Base-by-base conservation (phyloP, 495 filamentous ascomycete species). In the Penicillium pulvis region DNA sequence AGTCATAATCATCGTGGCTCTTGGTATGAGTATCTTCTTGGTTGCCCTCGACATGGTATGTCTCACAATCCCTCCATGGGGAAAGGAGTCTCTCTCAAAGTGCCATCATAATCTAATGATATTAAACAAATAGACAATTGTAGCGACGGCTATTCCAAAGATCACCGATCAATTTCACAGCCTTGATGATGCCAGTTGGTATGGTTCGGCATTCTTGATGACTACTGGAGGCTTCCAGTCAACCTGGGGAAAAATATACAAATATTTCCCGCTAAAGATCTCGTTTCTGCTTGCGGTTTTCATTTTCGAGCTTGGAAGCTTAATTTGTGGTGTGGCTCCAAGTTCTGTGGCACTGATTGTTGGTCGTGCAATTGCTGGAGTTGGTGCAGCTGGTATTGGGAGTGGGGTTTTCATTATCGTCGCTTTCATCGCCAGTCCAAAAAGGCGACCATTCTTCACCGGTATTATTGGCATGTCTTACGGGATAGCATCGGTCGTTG, bases 161-260 rank as follows among this genome's bases (percentile, higher is more conserved):
- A 90, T 91, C 59, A 90, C 89, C 0, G 82, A 88, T 64, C 71
- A 87, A 30, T 91, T 91, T 67, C 72, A 87, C 28, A 79, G 82
- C 41, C 68, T 91, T 2, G 70, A 77, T 35, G 84, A 90, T 51
- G 81, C 90, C 2, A 85, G 84, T 41, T 91, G 88, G 73, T 87
- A 87, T 69, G 82, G 77, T 16, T 79, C 78, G 17, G 80, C 86
- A 36, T 91, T 87, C 68, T 80, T 93, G 55, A 82, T 92, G 64
- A 87, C 85, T 79, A 75, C 49, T 35, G 61, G 48, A 28, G 75
- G 78, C 3, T 79, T 83, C 51, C 83, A 85, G 67, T 78, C 83
- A 3, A 58, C 65, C 2, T 84, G 63, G 63, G 68, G 68, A 14
- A 71, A 71, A 45, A 36, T 55, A 10, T 71, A 67, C 49, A 62